Evolutionary conservation across 2,329 filamentous ascomycete species (phyloP).

Genomic region (Fusarium pseudograminearum): DNA sequence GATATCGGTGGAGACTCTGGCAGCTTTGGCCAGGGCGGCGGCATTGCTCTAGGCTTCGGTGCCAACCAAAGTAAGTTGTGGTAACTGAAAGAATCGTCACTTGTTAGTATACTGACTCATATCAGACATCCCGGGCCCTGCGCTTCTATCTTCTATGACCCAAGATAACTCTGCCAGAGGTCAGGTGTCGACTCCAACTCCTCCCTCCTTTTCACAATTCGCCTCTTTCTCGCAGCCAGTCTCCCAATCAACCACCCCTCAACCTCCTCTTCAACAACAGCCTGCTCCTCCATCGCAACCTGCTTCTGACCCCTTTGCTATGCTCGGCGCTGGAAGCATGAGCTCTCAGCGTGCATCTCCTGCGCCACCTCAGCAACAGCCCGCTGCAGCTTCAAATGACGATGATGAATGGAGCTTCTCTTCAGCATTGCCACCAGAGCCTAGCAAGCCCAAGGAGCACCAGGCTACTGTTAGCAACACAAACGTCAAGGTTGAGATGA

Average conservation of each 20-base stretch:
- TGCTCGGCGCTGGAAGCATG: slow-evolving; percentile 53
- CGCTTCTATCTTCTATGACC: slow-evolving; percentile 73
- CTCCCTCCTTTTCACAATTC: slow-evolving; percentile 65
- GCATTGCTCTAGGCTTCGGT: slow-evolving; percentile 85
- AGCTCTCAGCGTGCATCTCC: slow-evolving; percentile 48
- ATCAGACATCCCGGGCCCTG: slow-evolving; percentile 72
- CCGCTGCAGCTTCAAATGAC: slow-evolving; percentile 59
- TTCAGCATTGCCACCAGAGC: slow-evolving; percentile 79
- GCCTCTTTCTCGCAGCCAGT: slow-evolving; percentile 66
- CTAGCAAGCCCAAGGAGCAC: slow-evolving; percentile 69
- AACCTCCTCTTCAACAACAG: slow-evolving; percentile 61
- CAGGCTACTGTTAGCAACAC: slow-evolving; percentile 77
- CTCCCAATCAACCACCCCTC: slow-evolving; percentile 67
- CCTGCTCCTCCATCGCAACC: slow-evolving; percentile 59
- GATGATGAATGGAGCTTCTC: slow-evolving; percentile 97
- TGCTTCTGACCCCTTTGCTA: slow-evolving; percentile 65
- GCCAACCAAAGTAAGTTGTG: slow-evolving; percentile 72
- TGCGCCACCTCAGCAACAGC: slow-evolving; percentile 42
- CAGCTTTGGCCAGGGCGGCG: slow-evolving; percentile 79
- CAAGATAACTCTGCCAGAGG: slow-evolving; percentile 69
- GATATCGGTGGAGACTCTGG: slow-evolving; percentile 75
- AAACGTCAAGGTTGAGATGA: slow-evolving; percentile 77
- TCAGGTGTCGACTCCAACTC: slow-evolving; percentile 56
- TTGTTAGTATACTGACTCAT: slow-evolving; percentile 30
- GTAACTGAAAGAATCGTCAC: neutral